These are phyloP conservation scores for Erucastrum elatum DNA, from an alignment of 345 rosid genomes.

Conservation along the genomic window DNA sequence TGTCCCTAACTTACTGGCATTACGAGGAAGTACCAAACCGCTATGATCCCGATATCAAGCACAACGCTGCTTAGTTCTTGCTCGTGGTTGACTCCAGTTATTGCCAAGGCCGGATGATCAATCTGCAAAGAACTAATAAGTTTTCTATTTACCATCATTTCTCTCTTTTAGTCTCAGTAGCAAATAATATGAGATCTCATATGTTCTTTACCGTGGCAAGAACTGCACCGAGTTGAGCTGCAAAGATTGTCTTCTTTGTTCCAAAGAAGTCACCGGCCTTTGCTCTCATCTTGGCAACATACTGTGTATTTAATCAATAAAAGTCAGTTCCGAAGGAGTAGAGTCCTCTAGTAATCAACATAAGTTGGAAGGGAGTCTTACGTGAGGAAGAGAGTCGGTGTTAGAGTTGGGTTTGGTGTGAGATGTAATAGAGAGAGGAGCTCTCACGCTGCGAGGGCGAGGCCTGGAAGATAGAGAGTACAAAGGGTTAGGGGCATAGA, in stretches of 20 bases:
- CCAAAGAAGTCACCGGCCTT: conserved; percentile 23
- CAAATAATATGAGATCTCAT: neutral
- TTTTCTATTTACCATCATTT: neutral
- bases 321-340: neutral
- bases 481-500: conserved; percentile 42
- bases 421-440: conserved; percentile 34
- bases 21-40: conserved; percentile 69
- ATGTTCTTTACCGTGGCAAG: conserved; percentile 50
- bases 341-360: neutral
- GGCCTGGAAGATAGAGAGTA: conserved; percentile 39
- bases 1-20: conserved; percentile 58
- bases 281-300: conserved; percentile 31
- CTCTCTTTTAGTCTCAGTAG: neutral
- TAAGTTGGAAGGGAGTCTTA: conserved; percentile 11
- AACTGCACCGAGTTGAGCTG: conserved; percentile 58
- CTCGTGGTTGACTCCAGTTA: conserved; percentile 74
- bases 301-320: conserved; percentile 21
- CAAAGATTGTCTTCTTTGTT: conserved; percentile 48
- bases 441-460: conserved; percentile 30
- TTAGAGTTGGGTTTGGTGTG: conserved; percentile 27
- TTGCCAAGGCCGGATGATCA: conserved; percentile 73
- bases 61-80: conserved; percentile 48
- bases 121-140: conserved; percentile 39
- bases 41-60: conserved; percentile 57
- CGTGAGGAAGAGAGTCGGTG: conserved; percentile 33